Percentiles rank a stretch among this genome's conserved stretches.
Evolutionary conservation across 2,329 filamentous ascomycete genomes (phyloP).

Genomic region (Dryadomyces sulphureus): DNA sequence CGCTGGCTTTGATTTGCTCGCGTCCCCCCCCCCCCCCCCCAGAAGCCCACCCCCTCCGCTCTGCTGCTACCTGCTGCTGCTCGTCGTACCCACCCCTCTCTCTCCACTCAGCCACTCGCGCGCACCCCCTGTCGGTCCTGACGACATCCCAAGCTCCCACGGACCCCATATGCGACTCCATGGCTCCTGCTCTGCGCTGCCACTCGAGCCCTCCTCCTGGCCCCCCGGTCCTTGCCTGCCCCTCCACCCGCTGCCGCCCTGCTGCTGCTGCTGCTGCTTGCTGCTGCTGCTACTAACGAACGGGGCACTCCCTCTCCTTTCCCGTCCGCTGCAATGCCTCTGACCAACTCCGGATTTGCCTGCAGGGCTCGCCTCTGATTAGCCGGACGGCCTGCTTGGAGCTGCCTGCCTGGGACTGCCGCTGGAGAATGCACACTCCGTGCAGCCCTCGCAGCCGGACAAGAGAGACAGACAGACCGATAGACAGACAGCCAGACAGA

Average conservation of each 20-base stretch:
- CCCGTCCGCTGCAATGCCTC: conserved; percentile 2
- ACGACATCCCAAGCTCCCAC: conserved; percentile 11
- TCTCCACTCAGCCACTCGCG: conserved; percentile 6
- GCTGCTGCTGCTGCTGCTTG: too few relatives aligned
- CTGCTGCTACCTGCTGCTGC: not conserved
- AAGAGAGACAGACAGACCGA: too few relatives aligned
- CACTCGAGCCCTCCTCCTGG: not conserved
- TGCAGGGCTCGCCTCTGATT: not conserved
- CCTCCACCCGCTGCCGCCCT: not conserved
- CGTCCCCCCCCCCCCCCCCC: not conserved
- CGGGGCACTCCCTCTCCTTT: not conserved
- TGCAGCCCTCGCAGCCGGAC: too few relatives aligned
- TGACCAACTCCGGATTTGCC: not conserved
- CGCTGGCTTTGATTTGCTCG: too few relatives aligned
- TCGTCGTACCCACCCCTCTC: not conserved
- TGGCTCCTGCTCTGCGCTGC: not conserved
- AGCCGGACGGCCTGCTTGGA: too few relatives aligned
- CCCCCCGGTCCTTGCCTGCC: not conserved
- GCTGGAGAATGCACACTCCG: too few relatives aligned
- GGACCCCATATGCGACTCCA: too few relatives aligned
- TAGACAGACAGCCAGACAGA: too few relatives aligned
- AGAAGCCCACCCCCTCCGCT: not conserved
- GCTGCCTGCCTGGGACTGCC: too few relatives aligned
- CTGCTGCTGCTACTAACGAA: too few relatives aligned
- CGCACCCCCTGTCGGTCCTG: conserved; percentile 7